phyloP scores from a whole-genome alignment of 2,329 filamentous ascomycete species.

The Aspergillus intermedius region DNA sequence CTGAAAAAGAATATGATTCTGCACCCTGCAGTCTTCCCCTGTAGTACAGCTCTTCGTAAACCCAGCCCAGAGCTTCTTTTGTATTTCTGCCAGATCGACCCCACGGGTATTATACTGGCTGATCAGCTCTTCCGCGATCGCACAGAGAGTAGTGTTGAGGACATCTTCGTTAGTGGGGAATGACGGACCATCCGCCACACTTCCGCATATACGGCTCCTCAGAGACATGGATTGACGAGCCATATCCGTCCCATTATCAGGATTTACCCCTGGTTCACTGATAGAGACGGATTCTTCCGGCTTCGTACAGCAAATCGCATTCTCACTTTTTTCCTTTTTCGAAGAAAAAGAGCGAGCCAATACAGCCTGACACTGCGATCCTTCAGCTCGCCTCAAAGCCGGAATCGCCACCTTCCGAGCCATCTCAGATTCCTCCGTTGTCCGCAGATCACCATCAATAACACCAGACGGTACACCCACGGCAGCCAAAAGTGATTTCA shows the following conservation, averaged over 20 bases:
- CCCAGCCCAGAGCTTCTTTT: conserved; percentile 26
- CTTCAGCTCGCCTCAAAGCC: conserved; percentile 14
- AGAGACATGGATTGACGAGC: no score
- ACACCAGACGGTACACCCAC: conserved; percentile 18
- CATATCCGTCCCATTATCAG: no score
- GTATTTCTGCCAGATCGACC: conserved; percentile 30
- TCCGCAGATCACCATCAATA: conserved; percentile 23
- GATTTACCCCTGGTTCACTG: no score
- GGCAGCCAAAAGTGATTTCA: conserved; percentile 20
- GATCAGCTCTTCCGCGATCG: conserved; percentile 33
- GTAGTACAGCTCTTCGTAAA: conserved; percentile 22
- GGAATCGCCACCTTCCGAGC: conserved; percentile 31
- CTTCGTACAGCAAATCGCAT: neutral
- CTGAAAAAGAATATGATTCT: conserved; percentile 38
- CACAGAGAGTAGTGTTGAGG: conserved; percentile 32
- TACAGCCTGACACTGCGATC: neutral
- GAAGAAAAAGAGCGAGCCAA: neutral
- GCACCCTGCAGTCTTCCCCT: conserved; percentile 31
- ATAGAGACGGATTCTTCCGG: conserved; percentile 3
- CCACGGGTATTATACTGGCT: conserved; percentile 32
- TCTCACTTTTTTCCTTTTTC: neutral
- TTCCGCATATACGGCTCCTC: conserved; percentile 16
- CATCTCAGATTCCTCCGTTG: conserved; percentile 11
- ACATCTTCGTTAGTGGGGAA: conserved; percentile 18
- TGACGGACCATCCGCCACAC: conserved; percentile 11